Evolutionary conservation across 768 basidiomycete genomes (phyloP).

Genomic region (Lactarius sanguifluus): DNA sequence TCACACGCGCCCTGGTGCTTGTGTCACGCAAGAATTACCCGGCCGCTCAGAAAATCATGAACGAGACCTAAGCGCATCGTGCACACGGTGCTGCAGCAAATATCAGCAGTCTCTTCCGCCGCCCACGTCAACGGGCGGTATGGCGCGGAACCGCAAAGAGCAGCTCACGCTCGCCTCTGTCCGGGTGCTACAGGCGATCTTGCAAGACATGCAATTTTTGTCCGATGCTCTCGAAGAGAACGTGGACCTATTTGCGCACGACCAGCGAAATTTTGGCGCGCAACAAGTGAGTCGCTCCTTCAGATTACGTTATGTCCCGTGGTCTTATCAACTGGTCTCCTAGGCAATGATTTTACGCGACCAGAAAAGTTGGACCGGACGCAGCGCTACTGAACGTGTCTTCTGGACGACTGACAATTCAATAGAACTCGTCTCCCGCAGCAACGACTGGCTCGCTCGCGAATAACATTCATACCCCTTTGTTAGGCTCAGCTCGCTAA

Average conservation of each 20-base stretch:
- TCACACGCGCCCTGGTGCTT: constrained; percentile 88
- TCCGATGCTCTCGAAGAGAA: constrained; percentile 90
- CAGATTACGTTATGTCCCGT: background rate
- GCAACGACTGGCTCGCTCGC: constrained; percentile 82
- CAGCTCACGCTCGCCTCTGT: constrained; percentile 68
- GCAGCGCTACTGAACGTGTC: constrained; percentile 85
- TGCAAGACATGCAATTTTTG: constrained; percentile 84
- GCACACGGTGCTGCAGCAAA: constrained; percentile 84
- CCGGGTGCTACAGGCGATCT: constrained; percentile 77
- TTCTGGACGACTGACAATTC: constrained; percentile 94
- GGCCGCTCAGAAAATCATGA: constrained; percentile 88
- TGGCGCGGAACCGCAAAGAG: constrained; percentile 77
- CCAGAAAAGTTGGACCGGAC: constrained; percentile 92
- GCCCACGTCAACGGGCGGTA: constrained; percentile 44
- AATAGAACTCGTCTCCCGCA: constrained; percentile 80
- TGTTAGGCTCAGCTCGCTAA: constrained; percentile 14
- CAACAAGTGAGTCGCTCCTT: constrained; percentile 69
- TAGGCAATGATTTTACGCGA: constrained; percentile 95
- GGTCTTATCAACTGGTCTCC: constrained; percentile 14
- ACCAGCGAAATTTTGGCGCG: constrained; percentile 93
- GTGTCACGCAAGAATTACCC: constrained; percentile 88
- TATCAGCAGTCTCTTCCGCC: constrained; percentile 71
- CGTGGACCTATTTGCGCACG: constrained; percentile 87
- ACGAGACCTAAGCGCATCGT: constrained; percentile 90
- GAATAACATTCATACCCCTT: constrained; percentile 41